These are phyloP conservation scores for Endoconidiophora polonica DNA, from an alignment of 2,329 filamentous ascomycete species.

Conservation along the genomic window DNA sequence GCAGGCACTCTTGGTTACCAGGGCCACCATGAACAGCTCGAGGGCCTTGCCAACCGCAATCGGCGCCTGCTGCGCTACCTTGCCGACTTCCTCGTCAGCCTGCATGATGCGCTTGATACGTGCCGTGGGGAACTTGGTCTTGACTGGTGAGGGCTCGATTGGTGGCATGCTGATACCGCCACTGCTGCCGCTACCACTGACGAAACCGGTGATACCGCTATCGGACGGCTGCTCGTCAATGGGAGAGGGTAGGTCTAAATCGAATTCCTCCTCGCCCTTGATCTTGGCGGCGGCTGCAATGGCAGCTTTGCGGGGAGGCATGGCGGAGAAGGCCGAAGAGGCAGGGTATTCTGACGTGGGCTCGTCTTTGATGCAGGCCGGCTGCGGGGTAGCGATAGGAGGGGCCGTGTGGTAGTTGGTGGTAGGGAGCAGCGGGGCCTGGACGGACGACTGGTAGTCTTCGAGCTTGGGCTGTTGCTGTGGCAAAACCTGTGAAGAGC, in stretches of 20 bases:
- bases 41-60: constrained; percentile 91
- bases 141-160: constrained; percentile 55
- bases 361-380: constrained; percentile 4
- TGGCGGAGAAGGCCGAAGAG: constrained; percentile 14
- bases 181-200: constrained; percentile 20
- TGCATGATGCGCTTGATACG: constrained; percentile 99
- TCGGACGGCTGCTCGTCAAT: not conserved
- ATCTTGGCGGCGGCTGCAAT: constrained; percentile 15
- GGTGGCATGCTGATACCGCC: constrained; percentile 16
- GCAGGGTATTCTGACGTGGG: constrained; percentile 9
- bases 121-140: constrained; percentile 91
- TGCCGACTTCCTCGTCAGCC: constrained; percentile 94
- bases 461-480: constrained; percentile 10
- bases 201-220: constrained; percentile 9
- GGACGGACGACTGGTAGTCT: not conserved
- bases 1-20: constrained; percentile 75
- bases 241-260: constrained; percentile 19
- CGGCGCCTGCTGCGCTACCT: constrained; percentile 93
- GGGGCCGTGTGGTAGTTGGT: no score
- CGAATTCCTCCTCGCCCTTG: constrained; percentile 21
- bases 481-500: constrained; percentile 12
- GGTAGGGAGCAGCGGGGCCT: no score
- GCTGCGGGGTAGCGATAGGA: not conserved
- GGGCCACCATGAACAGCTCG: constrained; percentile 92
- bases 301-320: constrained; percentile 22